Base-by-base conservation (phyloP, 2,329 filamentous ascomycete genomes). In the Xylogone sp. region DNA sequence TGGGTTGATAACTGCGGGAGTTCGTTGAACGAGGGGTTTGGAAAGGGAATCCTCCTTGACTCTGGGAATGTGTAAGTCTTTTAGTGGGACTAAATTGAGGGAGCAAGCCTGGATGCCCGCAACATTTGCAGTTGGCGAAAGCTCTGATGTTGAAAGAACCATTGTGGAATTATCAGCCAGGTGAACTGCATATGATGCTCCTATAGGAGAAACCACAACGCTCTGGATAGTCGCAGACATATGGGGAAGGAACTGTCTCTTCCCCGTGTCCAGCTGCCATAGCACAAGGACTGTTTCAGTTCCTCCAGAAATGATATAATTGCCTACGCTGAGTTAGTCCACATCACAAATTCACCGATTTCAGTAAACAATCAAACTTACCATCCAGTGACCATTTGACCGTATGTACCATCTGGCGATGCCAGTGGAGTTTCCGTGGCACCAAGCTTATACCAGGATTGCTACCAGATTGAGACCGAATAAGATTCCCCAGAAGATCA, bases 311-410 rank as follows among this genome's bases (percentile, higher is more conserved):
- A 99, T 86, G 53, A 99, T 72, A 68, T 99, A 99, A 65, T 96
- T 91, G 47, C 90, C 89, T 94, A 59, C 46, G 42, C 43, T 45
- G 20, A 45, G 62, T 73, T 55, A 73, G 73, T 58, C 44, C 27
- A 47, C 43, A 21, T 21, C 12, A 9, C 8, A 13, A 42, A 39
- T 27, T 27, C n/a, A n/a, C n/a, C n/a, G n/a, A n/a, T 27, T 27
- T 27, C 6, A 27, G 24, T 27, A 6, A 27, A 6, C 5, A 6
- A 27, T 27, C 10, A 27, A 59, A 39, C 76, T 65, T 78, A 90
- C 93, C 92, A 76, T 99, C 94, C 59, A 78, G 77, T 13, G 94
- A 97, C 88, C 92, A 97, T 69, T 94, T 96, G 52, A 96, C 77
- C 9, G 89, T 81, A 61, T 88, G 86, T 8, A 97, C 91, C 46